A percentile compares a stretch with the other conserved stretches of the same genome.
phyloP scores from a whole-genome alignment of 371 early-diverging fungal species.

The Mortierella sp. region DNA sequence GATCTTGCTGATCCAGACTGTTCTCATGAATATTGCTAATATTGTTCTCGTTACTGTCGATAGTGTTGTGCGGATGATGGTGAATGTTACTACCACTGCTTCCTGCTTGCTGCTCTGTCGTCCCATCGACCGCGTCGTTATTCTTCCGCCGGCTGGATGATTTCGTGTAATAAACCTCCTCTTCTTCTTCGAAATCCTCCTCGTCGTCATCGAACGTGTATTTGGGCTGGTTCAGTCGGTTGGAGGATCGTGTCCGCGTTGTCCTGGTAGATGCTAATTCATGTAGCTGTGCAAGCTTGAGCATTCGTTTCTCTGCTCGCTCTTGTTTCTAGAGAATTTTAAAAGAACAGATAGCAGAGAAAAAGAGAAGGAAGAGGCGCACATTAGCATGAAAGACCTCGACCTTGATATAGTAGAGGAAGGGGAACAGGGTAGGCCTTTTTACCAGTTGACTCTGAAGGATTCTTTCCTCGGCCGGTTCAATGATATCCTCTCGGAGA shows the following conservation, averaged over 20 bases:
- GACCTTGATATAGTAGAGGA: no score
- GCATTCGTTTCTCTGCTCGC: conserved; percentile 30
- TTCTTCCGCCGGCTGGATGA: conserved; percentile 22
- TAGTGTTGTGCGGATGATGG: no score
- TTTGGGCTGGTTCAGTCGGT: conserved; percentile 34
- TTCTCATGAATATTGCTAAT: no score
- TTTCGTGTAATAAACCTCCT: conserved; percentile 28
- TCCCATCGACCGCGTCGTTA: conserved; percentile 8
- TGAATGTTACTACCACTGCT: no score
- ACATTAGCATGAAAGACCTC: no score
- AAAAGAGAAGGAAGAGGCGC: not conserved
- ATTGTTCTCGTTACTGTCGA: no score
- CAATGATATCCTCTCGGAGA: conserved; percentile 32
- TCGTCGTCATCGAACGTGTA: conserved; percentile 46
- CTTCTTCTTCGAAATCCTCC: conserved; percentile 40
- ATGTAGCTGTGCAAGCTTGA: conserved; percentile 31
- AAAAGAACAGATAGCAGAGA: not conserved
- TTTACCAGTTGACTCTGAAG: conserved; percentile 28
- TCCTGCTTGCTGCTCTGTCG: no score
- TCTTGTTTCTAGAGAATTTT: conserved; percentile 28
- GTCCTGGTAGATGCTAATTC: conserved; percentile 44
- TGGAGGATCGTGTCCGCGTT: conserved; percentile 44
- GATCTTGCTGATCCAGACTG: conserved; percentile 11
- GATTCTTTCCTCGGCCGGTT: conserved; percentile 31
- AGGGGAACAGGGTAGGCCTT: no score